Conservation (phyloP, 768 basidiomycete genomes). For the Mycena indigotica region DNA sequence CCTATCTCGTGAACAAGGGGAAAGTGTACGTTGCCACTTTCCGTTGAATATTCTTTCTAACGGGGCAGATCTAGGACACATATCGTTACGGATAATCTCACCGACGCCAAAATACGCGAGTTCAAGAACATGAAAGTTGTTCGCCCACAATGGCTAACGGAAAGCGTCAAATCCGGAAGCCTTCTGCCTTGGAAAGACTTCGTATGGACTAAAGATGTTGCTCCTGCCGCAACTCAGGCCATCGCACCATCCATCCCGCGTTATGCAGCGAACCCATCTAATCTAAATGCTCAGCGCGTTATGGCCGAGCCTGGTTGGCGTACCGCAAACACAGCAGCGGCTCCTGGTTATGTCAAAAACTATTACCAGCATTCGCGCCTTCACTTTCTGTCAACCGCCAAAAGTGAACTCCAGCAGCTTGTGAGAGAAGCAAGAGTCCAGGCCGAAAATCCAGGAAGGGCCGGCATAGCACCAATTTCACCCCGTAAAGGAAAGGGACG, state of each 20-base stretch:
- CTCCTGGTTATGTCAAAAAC: constrained; percentile 83
- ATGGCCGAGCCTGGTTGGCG: constrained; percentile 89
- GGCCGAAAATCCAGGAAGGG: constrained; percentile 19
- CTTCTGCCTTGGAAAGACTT: constrained; percentile 84
- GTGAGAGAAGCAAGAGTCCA: constrained; percentile 75
- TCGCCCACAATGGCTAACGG: constrained; percentile 82
- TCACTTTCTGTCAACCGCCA: constrained; percentile 93
- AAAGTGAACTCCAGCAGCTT: constrained; percentile 80
- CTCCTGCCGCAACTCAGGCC: constrained; percentile 54
- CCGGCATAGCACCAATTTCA: constrained; percentile 44
- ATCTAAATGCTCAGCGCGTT: constrained; percentile 71
- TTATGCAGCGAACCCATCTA: constrained; percentile 72
- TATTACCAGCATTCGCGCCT: constrained; percentile 86
- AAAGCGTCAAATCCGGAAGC: constrained; percentile 66
- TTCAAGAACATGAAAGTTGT: constrained; percentile 92
- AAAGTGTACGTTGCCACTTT: constrained; percentile 54
- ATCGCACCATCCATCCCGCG: constrained; percentile 47
- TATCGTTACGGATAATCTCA: constrained; percentile 88
- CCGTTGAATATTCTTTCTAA: not conserved
- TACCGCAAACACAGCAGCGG: constrained; percentile 81
- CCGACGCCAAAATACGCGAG: constrained; percentile 85
- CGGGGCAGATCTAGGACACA: constrained; percentile 57
- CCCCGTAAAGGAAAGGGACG: constrained; percentile 53
- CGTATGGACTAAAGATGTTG: constrained; percentile 54
- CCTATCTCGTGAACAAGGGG: constrained; percentile 81